Percentiles rank a stretch among this genome's conserved stretches.
phyloP scores from a whole-genome alignment of 1,284 basidiomycete species.

The Rhodotorula sp. region DNA sequence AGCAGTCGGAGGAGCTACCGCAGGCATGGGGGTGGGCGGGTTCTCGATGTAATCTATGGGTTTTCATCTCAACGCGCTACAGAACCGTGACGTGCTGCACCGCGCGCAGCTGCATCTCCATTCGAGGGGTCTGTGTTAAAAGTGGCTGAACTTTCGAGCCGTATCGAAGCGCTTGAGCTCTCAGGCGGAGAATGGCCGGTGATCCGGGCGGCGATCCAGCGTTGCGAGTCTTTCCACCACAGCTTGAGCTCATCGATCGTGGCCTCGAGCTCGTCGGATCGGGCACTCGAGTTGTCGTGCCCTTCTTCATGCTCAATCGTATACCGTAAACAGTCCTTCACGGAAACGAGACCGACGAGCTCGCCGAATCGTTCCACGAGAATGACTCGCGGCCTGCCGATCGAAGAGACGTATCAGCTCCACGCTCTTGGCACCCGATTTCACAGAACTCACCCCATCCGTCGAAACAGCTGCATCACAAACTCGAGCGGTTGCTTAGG shows the following conservation, averaged over 20 bases:
- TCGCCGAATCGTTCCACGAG: slow-evolving; percentile 81
- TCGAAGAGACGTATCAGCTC: neutral
- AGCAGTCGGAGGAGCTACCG: neutral
- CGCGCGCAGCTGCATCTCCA: neutral
- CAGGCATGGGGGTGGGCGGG: neutral
- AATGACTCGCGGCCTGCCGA: slow-evolving; percentile 81
- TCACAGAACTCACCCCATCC: slow-evolving; percentile 71
- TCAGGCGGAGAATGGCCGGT: slow-evolving; percentile 8
- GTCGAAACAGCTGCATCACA: slow-evolving; percentile 91
- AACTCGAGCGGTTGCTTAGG: slow-evolving; percentile 91
- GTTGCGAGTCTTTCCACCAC: slow-evolving; percentile 38
- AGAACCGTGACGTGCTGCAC: too few species aligned
- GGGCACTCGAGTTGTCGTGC: slow-evolving; percentile 5
- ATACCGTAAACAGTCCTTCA: slow-evolving; percentile 80
- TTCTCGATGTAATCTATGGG: neutral
- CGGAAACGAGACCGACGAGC: slow-evolving; percentile 83
- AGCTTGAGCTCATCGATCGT: slow-evolving; percentile 43
- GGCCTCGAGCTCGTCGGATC: slow-evolving; percentile 44
- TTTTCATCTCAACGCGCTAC: neutral
- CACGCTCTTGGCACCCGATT: neutral
- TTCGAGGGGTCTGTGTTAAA: neutral
- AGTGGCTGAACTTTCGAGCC: slow-evolving; percentile 2
- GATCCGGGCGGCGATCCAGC: slow-evolving; percentile 18
- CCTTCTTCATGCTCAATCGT: slow-evolving; percentile 39
- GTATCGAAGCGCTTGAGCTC: slow-evolving; percentile 4